A percentile compares a stretch with the other conserved stretches of the same genome.
Evolutionary conservation across 2,329 filamentous ascomycete species (phyloP).

Genomic region (Colletotrichum cuscutae): DNA sequence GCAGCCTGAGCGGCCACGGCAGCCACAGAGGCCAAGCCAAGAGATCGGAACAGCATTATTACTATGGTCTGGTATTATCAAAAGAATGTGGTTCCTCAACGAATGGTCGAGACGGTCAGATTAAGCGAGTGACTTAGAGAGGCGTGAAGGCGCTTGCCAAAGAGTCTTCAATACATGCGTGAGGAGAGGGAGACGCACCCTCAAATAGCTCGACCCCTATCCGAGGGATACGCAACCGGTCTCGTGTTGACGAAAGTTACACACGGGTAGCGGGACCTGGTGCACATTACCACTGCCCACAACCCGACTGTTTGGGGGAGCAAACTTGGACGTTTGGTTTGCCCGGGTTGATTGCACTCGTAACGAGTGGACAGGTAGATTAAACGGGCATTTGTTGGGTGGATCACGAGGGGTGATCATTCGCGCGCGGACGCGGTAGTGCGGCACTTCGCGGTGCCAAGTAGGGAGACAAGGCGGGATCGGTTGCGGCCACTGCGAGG

Average conservation of each 20-base stretch:
- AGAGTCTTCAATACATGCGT: too few relatives aligned
- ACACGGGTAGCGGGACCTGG: not conserved
- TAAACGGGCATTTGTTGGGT: conserved; percentile 1
- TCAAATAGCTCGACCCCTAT: not conserved
- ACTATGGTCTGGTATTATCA: not conserved
- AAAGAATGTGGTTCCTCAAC: conserved; percentile 20
- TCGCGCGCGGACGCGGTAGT: not conserved
- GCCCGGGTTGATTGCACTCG: not conserved
- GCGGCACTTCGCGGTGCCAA: conserved; percentile 8
- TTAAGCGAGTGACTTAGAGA: conserved; percentile 5
- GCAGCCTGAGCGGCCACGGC: conserved; percentile 4
- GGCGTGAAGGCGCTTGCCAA: not conserved
- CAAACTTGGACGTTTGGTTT: not conserved
- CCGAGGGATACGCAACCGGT: not conserved
- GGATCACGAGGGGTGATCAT: conserved; percentile 9
- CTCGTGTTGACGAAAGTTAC: not conserved
- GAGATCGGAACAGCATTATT: conserved; percentile 18
- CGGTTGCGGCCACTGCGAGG: not conserved
- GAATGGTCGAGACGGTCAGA: not conserved
- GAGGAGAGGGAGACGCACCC: not conserved
- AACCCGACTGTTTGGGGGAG: not conserved
- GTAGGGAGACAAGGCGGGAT: not conserved
- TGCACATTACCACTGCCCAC: not conserved
- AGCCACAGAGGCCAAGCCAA: conserved; percentile 18
- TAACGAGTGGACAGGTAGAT: not conserved